These are phyloP conservation scores for Fusarium nygamai DNA, from an alignment of 2,329 filamentous ascomycete genomes.

Conservation along the genomic window DNA sequence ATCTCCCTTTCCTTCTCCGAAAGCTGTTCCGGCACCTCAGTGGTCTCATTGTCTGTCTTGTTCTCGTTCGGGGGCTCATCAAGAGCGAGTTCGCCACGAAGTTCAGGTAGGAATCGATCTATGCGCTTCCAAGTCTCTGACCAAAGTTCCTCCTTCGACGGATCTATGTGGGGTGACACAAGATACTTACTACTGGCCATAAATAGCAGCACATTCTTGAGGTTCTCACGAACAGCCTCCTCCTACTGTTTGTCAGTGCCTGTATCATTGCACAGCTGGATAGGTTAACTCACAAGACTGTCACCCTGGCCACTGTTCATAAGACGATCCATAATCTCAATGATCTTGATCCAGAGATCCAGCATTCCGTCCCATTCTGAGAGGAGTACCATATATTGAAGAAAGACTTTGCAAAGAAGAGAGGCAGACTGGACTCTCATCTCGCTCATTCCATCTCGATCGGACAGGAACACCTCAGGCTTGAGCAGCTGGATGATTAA, in stretches of 20 bases:
- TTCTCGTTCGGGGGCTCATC: constrained; percentile 51
- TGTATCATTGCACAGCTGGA: neutral
- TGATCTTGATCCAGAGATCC: constrained; percentile 89
- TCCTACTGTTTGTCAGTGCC: constrained; percentile 64
- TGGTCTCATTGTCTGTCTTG: neutral
- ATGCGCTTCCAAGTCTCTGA: constrained; percentile 73
- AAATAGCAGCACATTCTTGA: constrained; percentile 96
- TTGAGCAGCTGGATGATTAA: constrained; percentile 88
- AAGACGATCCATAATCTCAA: constrained; percentile 93
- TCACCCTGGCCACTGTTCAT: constrained; percentile 96
- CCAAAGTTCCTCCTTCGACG: constrained; percentile 66
- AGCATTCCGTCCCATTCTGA: constrained; percentile 89
- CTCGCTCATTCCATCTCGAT: constrained; percentile 93
- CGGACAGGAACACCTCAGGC: constrained; percentile 92
- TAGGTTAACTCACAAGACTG: constrained; percentile 72
- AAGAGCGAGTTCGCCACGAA: constrained; percentile 65
- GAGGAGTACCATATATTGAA: constrained; percentile 89
- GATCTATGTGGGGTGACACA: constrained; percentile 71
- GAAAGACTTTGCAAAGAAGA: constrained; percentile 91
- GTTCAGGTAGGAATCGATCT: constrained; percentile 70
- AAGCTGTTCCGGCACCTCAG: neutral
- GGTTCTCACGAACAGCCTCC: constrained; percentile 92
- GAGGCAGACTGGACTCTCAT: constrained; percentile 92
- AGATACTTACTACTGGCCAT: constrained; percentile 92
- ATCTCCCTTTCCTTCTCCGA: constrained; percentile 2